Conservation (phyloP, 1,139 yeast genomes). For the Meyerozyma smithsonii region DNA sequence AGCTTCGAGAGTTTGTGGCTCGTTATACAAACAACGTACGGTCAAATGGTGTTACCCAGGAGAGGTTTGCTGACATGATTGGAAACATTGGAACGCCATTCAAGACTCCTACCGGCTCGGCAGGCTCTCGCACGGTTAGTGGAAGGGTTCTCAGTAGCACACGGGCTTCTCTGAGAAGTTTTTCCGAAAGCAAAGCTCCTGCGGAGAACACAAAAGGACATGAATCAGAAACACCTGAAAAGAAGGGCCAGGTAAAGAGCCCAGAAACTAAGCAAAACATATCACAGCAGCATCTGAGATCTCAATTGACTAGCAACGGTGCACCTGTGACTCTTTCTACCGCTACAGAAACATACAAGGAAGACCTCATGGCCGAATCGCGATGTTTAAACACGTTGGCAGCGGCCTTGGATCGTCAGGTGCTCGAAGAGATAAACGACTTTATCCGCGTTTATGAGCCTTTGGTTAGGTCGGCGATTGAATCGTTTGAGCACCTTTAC, state of each 20-base stretch:
- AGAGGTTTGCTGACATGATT: neutral
- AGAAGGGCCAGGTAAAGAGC: neutral
- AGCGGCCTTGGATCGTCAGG: conserved; percentile 31
- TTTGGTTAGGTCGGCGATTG: conserved; percentile 21
- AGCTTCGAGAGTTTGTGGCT: conserved; percentile 36
- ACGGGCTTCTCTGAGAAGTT: neutral
- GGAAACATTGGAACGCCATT: neutral
- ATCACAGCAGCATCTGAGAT: neutral
- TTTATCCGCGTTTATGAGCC: conserved; percentile 39
- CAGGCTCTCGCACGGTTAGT: neutral
- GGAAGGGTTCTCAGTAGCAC: neutral
- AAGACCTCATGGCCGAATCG: neutral
- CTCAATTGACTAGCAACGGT: neutral
- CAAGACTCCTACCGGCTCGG: neutral
- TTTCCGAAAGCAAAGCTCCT: neutral
- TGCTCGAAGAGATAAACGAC: conserved; percentile 31
- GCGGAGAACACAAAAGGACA: neutral
- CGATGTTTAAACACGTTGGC: conserved; percentile 18
- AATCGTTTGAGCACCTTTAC: conserved; percentile 22
- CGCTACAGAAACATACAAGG: neutral
- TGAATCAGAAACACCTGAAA: neutral
- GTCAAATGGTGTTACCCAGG: conserved; percentile 26
- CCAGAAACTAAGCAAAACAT: neutral
- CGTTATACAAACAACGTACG: conserved; percentile 35
- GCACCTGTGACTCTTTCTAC: neutral